A percentile compares a stretch with the other conserved stretches of the same genome.
Evolutionary conservation across 306 rosid genomes (phyloP).

Genomic region (Leucaena leucocephala): DNA sequence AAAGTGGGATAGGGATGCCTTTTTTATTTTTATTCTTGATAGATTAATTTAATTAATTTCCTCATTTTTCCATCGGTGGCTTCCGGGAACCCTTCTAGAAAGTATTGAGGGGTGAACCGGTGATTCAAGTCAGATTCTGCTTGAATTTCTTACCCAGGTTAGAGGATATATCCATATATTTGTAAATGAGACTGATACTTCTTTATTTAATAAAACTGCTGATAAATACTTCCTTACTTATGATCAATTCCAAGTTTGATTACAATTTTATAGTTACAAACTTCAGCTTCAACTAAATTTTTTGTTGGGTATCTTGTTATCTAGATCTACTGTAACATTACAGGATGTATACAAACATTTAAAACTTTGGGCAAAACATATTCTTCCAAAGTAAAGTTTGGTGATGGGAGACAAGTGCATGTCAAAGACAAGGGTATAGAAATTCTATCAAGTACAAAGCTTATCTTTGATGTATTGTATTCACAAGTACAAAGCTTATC

Average conservation of each 20-base stretch:
- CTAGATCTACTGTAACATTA: neutral
- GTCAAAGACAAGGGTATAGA: neutral
- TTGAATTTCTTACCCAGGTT: slow-evolving; percentile 20
- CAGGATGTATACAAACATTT: neutral
- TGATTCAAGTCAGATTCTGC: slow-evolving; percentile 31
- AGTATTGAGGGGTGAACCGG: slow-evolving; percentile 30
- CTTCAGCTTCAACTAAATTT: neutral
- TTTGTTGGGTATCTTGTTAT: neutral
- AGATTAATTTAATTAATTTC: neutral
- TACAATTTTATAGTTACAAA: too few species aligned
- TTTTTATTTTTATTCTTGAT: neutral
- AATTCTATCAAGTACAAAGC: neutral
- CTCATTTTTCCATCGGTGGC: slow-evolving; percentile 37
- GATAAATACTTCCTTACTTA: neutral
- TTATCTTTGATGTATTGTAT: neutral
- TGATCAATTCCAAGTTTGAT: neutral
- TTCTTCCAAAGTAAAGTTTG: too few species aligned
- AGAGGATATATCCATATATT: slow-evolving; percentile 17
- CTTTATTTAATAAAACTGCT: neutral
- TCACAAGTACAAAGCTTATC: neutral
- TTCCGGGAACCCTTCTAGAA: slow-evolving; percentile 34
- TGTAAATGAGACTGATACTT: slow-evolving; percentile 40
- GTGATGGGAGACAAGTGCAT: too few species aligned
- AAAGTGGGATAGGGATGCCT: slow-evolving; percentile 33
- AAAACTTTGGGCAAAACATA: too few species aligned